Evolutionary conservation across 2,329 filamentous ascomycete genomes (phyloP), one percentile per base, ranked within the genome.

Genomic region (Ophiobolus disseminans): DNA sequence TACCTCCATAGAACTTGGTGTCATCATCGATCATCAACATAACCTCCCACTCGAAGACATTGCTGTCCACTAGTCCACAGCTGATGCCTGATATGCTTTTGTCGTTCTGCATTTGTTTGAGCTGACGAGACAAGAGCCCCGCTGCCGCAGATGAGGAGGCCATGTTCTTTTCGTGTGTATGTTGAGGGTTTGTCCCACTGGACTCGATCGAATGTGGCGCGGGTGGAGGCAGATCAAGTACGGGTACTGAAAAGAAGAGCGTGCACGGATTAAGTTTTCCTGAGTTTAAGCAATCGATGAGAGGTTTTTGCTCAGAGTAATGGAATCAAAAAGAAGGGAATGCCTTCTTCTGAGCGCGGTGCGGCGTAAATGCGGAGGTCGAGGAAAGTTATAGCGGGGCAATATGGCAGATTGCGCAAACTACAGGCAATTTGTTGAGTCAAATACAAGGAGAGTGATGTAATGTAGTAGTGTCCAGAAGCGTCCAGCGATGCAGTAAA

Each of bases 11-110:
- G 74, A 90, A 89, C 76, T 92, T 93, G 76, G 89, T 92, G 69
- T 96, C 91, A 64, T 97, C 92, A 55, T 86, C 91, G 59, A 97
- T 93, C 93, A 99, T 97, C 53, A 99, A 85, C 89, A 97, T 96
- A 16, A 97, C 91, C 75, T 97, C 92, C 94, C 94, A 99, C 78
- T 96, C 89, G 60, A 97, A 97, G 8, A 97, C 86, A 71, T 96
- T 88, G 73, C 89, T 89, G 65, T 87, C 86, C 42, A 92, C 86
- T 34, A 99, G 79, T 0, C 94, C 94, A 65, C 91, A 96, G 54
- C 91, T 97, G 68, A 97, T 96, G 43, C 93, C 94, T 0, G 91
- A 91, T 37, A 97, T 88, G 74, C 96, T 91, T 70, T 91, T 93
- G 72, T 90, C 87, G 19, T 83, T 86, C 76, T 96, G 90, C 85